phyloP scores from a whole-genome alignment of 352 stramenopile genomes.

The Plasmopara muralis region DNA sequence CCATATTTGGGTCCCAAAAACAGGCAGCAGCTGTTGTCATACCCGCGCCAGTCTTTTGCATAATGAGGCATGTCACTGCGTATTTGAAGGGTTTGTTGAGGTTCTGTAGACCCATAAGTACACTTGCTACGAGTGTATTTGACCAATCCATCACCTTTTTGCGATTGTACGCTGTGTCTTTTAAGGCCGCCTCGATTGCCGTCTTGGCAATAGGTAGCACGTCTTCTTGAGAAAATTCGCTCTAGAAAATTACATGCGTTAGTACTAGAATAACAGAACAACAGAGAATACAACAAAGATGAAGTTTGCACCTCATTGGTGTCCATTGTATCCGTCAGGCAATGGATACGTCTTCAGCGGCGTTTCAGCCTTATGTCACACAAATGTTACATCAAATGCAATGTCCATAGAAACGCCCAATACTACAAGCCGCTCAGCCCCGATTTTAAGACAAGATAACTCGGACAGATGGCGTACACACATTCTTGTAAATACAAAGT shows the following conservation, averaged over 20 bases:
- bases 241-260: constrained; percentile 22
- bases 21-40: constrained; percentile 65
- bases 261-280: not conserved
- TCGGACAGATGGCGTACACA: constrained; percentile 6
- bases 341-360: constrained; percentile 16
- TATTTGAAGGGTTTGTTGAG: constrained; percentile 87
- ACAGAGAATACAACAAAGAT: not conserved
- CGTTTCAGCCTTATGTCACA: constrained; percentile 10
- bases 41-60: constrained; percentile 77
- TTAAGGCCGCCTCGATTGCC: constrained; percentile 67
- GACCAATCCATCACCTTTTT: constrained; percentile 85
- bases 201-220: constrained; percentile 71
- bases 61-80: constrained; percentile 78
- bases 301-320: constrained; percentile 29
- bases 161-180: constrained; percentile 79
- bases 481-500: not conserved
- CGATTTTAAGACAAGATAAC: not conserved
- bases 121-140: constrained; percentile 71
- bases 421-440: not conserved
- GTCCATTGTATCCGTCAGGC: constrained; percentile 29
- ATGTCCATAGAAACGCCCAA: not conserved
- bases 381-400: constrained; percentile 2
- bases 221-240: constrained; percentile 72
- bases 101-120: constrained; percentile 75
- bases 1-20: constrained; percentile 69